These are phyloP conservation scores for Metschnikowia rubicola DNA, from an alignment of 805 yeast species.

Conservation along the genomic window DNA sequence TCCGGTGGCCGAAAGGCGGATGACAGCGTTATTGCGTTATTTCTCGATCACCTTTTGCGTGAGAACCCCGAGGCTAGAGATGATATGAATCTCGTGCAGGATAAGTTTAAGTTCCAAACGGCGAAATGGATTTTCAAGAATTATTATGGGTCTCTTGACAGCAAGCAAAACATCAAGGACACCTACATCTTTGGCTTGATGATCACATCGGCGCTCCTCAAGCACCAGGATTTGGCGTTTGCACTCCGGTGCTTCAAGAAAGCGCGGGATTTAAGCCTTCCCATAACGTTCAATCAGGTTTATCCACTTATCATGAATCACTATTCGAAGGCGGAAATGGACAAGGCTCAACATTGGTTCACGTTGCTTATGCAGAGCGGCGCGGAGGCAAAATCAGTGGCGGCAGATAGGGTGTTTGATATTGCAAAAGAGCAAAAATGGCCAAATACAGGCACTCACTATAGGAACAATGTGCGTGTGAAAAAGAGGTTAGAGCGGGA, in stretches of 20 bases:
- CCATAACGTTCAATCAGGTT: constrained; percentile 38
- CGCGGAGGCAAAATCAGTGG: constrained; percentile 26
- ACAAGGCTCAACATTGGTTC: constrained; percentile 38
- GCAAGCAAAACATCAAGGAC: constrained; percentile 16
- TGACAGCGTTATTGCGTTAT: constrained; percentile 20
- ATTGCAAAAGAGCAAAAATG: constrained; percentile 37
- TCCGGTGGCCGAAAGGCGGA: constrained; percentile 15
- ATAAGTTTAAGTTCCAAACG: constrained; percentile 13
- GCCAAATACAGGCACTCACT: constrained; percentile 33
- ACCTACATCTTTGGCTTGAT: constrained; percentile 29
- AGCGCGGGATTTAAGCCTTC: constrained; percentile 25
- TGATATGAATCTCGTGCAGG: constrained; percentile 17
- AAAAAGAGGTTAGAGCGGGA: constrained; percentile 21
- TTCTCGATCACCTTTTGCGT: constrained; percentile 26
- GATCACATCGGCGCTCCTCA: constrained; percentile 26
- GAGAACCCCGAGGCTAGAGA: constrained; percentile 16
- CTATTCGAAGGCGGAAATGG: constrained; percentile 27
- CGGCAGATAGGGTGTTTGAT: constrained; percentile 26
- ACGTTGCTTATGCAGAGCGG: constrained; percentile 30
- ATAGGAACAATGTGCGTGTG: constrained; percentile 22
- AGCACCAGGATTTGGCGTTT: constrained; percentile 33
- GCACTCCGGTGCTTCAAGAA: constrained; percentile 29
- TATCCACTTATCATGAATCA: constrained; percentile 39
- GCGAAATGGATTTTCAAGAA: constrained; percentile 28
- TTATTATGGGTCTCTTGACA: constrained; percentile 17